Base-by-base conservation (phyloP, 1,284 basidiomycete species). In the Apiotrichum laibachii region DNA sequence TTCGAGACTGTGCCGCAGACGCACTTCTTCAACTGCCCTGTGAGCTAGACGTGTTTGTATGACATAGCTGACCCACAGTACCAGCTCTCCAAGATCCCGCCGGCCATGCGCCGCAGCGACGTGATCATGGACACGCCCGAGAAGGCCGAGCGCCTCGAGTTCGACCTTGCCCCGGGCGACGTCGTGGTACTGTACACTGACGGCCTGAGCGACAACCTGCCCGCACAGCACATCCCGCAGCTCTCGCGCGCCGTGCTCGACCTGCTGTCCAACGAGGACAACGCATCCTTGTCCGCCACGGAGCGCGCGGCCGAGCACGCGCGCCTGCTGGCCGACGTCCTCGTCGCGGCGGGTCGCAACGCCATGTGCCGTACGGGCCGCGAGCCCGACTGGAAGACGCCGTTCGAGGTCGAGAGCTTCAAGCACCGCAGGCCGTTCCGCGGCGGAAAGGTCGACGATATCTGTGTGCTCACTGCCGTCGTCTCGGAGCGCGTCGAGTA, bases 201-300 rank as follows among this genome's bases (percentile, higher is more conserved):
- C 66, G 83, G 83, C 0, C 70, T 83, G 45, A 77, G 76, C 45
- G 83, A 84, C 67, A 84, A 84, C 66, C 77, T 82, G 46, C 79
- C 79, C 43, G 61, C 71, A 8, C 59, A 71, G 34, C 78, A 81
- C 59, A 64, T 79, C n/a, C 66, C 77, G 15, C 63, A 72, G 19
- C 70, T 80, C 13, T 56, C 67, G 43, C 39, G 53, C 5, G 63
- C 64, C 15, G 61, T 75, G 26, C 62, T 67, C 50, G 54, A 64
- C 39, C 61, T 75, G 31, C 64, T 75, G 18, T 42, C 55, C 10
- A 64, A 62, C 35, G 71, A 74, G 37, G 63, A 62, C 2, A 77
- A 77, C 60, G 59, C 67, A 3, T 68, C 70, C 56, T 61, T 77
- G 11, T 55, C 64, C 2, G 54, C 65, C 5, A 54, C 62, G 1